These are phyloP conservation scores for Colletotrichum siamense DNA, from an alignment of 2,329 filamentous ascomycete species.

Conservation along the genomic window DNA sequence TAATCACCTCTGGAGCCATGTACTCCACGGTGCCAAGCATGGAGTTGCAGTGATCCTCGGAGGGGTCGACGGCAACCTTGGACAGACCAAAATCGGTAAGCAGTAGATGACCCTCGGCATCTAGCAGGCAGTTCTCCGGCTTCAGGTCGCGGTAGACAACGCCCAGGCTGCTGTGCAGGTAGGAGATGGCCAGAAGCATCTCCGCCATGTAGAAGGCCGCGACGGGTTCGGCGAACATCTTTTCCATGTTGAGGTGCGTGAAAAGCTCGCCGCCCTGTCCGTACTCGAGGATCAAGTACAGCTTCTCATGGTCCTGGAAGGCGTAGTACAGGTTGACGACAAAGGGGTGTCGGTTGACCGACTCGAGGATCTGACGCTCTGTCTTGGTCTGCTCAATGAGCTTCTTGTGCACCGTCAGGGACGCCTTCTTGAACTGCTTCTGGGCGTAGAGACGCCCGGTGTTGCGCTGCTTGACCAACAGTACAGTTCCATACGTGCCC, in stretches of 20 bases:
- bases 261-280: constrained; percentile 97
- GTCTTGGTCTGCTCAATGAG: constrained; percentile 97
- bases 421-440: constrained; percentile 98
- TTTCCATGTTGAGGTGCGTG: constrained; percentile 89
- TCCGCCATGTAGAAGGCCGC: constrained; percentile 99
- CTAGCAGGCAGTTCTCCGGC: constrained; percentile 95
- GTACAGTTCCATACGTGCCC: constrained; percentile 92
- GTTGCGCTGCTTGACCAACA: constrained; percentile 86
- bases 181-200: constrained; percentile 91
- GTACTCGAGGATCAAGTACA: constrained; percentile 97
- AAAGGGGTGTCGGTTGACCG: constrained; percentile 94
- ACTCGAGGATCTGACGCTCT: constrained; percentile 92
- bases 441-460: constrained; percentile 94
- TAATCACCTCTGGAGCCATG: constrained; percentile 96
- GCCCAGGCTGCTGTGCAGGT: constrained; percentile 89
- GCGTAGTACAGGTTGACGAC: constrained; percentile 98
- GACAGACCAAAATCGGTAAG: constrained; percentile 96
- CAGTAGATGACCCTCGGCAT: constrained; percentile 88
- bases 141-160: constrained; percentile 98
- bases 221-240: constrained; percentile 90
- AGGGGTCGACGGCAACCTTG: constrained; percentile 81
- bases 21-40: constrained; percentile 96
- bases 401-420: constrained; percentile 92
- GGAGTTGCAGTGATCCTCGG: constrained; percentile 76
- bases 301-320: constrained; percentile 96